Evolutionary conservation across 441 rosid genomes (phyloP).

Genomic region (Lepidium campestre): DNA sequence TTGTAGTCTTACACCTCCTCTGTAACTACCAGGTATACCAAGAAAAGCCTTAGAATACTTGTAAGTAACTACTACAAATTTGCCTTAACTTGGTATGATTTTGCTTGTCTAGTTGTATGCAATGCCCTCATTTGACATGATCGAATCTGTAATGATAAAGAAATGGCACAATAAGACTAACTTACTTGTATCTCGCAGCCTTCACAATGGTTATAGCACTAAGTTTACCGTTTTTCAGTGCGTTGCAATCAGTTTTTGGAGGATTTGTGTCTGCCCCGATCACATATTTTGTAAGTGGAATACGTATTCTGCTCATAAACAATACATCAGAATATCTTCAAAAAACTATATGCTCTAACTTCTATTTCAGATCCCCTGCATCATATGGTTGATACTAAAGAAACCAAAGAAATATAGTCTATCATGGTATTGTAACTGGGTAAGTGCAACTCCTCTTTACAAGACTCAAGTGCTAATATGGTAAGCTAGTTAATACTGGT

Average conservation of each 20-base stretch:
- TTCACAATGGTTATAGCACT: slow-evolving; percentile 47
- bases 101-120: slow-evolving; percentile 36
- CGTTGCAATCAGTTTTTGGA: slow-evolving; percentile 59
- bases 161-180: slow-evolving; percentile 21
- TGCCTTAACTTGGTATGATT: not conserved
- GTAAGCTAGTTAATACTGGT: not conserved
- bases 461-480: not conserved
- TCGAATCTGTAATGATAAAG: slow-evolving; percentile 49
- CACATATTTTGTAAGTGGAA: slow-evolving; percentile 48
- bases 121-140: slow-evolving; percentile 69
- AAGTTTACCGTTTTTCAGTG: slow-evolving; percentile 53
- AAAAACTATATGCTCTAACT: too few species aligned
- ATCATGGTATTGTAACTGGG: slow-evolving; percentile 58
- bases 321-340: not conserved
- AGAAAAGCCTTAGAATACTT: not conserved
- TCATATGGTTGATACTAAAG: slow-evolving; percentile 57
- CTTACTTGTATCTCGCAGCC: slow-evolving; percentile 26
- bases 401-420: slow-evolving; percentile 45
- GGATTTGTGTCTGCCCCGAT: slow-evolving; percentile 67
- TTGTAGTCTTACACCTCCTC: slow-evolving; percentile 52
- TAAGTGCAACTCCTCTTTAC: slow-evolving; percentile 7
- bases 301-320: not conserved
- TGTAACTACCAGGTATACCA: slow-evolving; percentile 55
- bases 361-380: slow-evolving; percentile 44
- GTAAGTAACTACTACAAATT: not conserved